Conservation (phyloP, 257 asterid genomes). For the Solanum habrochaites region DNA sequence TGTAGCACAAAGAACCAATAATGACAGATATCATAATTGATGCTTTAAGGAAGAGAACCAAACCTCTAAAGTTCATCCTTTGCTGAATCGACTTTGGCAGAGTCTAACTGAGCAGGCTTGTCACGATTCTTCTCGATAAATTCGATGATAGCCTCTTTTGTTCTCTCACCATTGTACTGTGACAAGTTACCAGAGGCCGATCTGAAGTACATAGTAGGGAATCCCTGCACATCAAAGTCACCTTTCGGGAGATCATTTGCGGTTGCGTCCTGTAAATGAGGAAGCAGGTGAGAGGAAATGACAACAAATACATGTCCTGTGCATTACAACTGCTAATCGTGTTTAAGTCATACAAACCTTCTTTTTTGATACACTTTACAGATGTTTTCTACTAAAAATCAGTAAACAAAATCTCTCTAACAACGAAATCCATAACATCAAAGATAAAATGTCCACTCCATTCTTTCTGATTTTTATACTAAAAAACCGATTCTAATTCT, state of each 20-base stretch:
- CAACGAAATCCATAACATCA: neutral
- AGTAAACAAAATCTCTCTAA: neutral
- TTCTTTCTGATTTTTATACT: neutral
- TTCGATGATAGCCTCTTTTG: constrained; percentile 11
- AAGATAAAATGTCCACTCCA: neutral
- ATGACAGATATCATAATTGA: neutral
- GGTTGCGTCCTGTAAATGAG: constrained; percentile 5
- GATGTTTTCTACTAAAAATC: neutral
- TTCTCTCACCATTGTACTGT: constrained; percentile 3
- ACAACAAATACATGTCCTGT: neutral
- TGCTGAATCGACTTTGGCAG: neutral
- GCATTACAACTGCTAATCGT: neutral
- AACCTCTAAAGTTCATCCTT: constrained; percentile 8
- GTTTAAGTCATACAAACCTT: neutral
- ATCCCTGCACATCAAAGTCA: neutral
- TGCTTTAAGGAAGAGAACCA: neutral
- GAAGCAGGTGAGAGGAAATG: neutral
- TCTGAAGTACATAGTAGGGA: constrained; percentile 10
- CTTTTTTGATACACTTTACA: neutral
- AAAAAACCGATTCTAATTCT: neutral
- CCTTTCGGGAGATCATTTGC: constrained; percentile 2
- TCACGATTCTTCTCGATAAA: constrained; percentile 10
- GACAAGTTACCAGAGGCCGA: constrained; percentile 10
- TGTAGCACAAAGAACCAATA: neutral
- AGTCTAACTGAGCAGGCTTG: neutral